Percentiles rank a stretch among this genome's conserved stretches.
These are phyloP conservation scores for Amanita rubescens DNA, from an alignment of 768 basidiomycete species.

Conservation along the genomic window DNA sequence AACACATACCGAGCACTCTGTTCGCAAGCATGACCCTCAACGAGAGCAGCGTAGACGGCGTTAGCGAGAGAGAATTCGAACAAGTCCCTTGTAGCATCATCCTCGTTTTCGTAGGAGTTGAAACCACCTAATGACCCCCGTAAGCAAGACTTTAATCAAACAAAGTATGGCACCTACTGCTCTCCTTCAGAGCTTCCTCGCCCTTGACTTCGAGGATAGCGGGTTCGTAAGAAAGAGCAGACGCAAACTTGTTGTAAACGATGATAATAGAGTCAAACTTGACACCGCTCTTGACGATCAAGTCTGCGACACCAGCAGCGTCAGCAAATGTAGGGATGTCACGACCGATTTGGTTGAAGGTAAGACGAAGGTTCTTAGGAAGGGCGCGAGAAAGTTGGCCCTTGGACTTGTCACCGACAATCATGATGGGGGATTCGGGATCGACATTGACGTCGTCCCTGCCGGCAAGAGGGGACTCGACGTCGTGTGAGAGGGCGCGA, in stretches of 20 bases:
- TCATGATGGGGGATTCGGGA: slow-evolving; percentile 62
- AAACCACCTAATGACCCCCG: slow-evolving; percentile 56
- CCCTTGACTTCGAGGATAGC: slow-evolving; percentile 70
- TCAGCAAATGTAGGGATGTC: slow-evolving; percentile 97
- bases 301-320: slow-evolving; percentile 88
- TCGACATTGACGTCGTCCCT: slow-evolving; percentile 39
- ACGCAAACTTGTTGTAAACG: slow-evolving; percentile 81
- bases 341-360: slow-evolving; percentile 97
- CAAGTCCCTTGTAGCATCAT: slow-evolving; percentile 89
- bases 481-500: slow-evolving; percentile 50
- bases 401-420: slow-evolving; percentile 98
- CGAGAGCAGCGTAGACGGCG: slow-evolving; percentile 89
- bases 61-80: slow-evolving; percentile 96
- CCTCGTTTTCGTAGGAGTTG: slow-evolving; percentile 96
- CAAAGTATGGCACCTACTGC: slow-evolving; percentile 43
- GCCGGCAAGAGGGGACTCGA: slow-evolving; percentile 42
- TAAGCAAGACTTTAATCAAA: not conserved
- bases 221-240: slow-evolving; percentile 88
- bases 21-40: slow-evolving; percentile 94
- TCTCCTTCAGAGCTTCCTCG: slow-evolving; percentile 72
- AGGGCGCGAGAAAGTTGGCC: slow-evolving; percentile 71
- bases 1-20: slow-evolving; percentile 71
- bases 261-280: slow-evolving; percentile 81
- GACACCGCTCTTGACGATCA: slow-evolving; percentile 78
- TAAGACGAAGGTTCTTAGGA: slow-evolving; percentile 61